These are phyloP conservation scores for Balakata baccata DNA, from an alignment of 345 rosid species.

Conservation along the genomic window DNA sequence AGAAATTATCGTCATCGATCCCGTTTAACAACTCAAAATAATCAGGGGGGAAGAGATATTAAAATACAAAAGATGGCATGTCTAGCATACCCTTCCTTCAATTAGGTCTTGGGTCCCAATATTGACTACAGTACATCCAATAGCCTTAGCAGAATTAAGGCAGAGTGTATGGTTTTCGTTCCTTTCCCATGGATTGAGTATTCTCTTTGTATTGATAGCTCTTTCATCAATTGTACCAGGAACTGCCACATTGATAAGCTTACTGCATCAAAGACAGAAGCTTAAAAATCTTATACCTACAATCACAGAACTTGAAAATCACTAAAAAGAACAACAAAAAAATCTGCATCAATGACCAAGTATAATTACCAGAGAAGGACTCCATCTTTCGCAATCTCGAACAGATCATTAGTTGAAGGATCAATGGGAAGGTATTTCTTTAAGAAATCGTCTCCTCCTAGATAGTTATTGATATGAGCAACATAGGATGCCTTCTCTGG, in stretches of 20 bases:
- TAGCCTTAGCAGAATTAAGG: conserved; percentile 94
- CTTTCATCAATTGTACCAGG: conserved; percentile 99
- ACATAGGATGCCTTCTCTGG: conserved; percentile 92
- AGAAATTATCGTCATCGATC: conserved; percentile 10
- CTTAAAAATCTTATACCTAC: conserved; percentile 1
- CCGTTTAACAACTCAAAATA: background rate
- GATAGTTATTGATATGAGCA: conserved; percentile 85
- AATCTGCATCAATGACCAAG: background rate
- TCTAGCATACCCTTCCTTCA: conserved; percentile 86
- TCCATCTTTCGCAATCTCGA: conserved; percentile 89
- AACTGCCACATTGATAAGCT: conserved; percentile 96
- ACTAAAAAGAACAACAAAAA: background rate
- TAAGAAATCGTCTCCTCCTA: conserved; percentile 71
- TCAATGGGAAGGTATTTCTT: conserved; percentile 74
- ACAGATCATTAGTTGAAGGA: conserved; percentile 83
- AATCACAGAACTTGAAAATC: conserved; percentile 12
- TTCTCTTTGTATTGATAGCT: conserved; percentile 85
- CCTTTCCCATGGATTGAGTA: conserved; percentile 98
- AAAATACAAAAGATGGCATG: background rate
- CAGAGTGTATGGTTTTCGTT: conserved; percentile 96
- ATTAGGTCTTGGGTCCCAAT: conserved; percentile 89
- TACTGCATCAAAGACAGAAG: conserved; percentile 47
- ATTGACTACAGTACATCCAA: conserved; percentile 97
- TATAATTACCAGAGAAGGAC: conserved; percentile 80
- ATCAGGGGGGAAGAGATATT: background rate